Base-by-base conservation (phyloP, 1,139 yeast genomes). In the Scheffersomyces titani region DNA sequence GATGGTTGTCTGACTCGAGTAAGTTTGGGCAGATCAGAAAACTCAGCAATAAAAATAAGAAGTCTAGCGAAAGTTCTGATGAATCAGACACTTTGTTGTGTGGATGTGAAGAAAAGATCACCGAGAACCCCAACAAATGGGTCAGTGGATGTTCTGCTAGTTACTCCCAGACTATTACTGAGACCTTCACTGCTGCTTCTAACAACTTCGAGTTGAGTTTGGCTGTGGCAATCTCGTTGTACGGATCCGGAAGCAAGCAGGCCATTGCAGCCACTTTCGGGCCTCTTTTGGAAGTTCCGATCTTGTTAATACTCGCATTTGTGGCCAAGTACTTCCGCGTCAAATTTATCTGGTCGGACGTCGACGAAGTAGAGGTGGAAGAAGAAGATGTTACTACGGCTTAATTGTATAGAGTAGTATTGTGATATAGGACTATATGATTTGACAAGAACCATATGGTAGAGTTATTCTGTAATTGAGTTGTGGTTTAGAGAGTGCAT, bases 211-310 rank as follows among this genome's bases (percentile, higher is more conserved):
- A 59, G 51, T 55, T 60, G 56, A 58, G 59, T 47, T 54, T 63
- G 51, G 87, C 88, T 2, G 79, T 85, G 18, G 84, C 87, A 1
- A 80, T 82, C 16, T 77, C 87, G 0, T 63, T 82, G 6, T 85
- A 80, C 69, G 89, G 89, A 1, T 70, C 76, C 30, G 82, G 81
- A 4, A 79, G 85, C 60, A 75, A 81, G 55, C 81, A 85, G 64
- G 83, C 88, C 1, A 75, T 85, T 52, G 88, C 89, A 3, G 84
- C 88, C 1, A 83, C 87, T 0, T 82, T 83, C 65, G 89, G 88
- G 0, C 88, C 89, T 1, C 70, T 85, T 48, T 67, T 59, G n/a
- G 61, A 55, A 50, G 60, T 55, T 45, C 61, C 62, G 13, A 49
- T 56, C 5, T 69, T 85, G 52, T 66, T 85, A 56, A 54, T 72